Percentiles rank a stretch among this genome's conserved stretches.
Conservation (phyloP, 257 asterid species). For the Cruciata laevipes region DNA sequence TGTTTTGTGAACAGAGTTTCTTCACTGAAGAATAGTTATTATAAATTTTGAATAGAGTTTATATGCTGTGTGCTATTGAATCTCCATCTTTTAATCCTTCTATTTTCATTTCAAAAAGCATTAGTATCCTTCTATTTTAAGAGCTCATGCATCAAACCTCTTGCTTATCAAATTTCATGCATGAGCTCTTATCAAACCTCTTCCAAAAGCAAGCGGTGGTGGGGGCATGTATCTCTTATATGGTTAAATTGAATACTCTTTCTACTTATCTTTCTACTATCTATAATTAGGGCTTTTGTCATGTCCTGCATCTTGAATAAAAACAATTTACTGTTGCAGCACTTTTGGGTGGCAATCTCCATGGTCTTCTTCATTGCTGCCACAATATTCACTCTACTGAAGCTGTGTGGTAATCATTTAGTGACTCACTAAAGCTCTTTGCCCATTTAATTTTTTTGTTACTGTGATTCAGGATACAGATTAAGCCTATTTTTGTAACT, state of each 20-base stretch:
- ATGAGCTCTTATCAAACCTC: too few species aligned
- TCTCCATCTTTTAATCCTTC: too few species aligned
- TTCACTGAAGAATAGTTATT: too few species aligned
- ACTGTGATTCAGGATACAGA: constrained; percentile 1
- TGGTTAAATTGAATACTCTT: not conserved
- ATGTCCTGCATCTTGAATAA: constrained; percentile 8
- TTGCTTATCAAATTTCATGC: too few species aligned
- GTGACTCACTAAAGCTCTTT: not conserved
- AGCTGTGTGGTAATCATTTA: constrained; percentile 59
- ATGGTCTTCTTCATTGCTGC: constrained; percentile 99
- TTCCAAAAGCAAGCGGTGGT: too few species aligned
- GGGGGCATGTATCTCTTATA: too few species aligned
- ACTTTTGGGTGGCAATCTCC: constrained; percentile 95
- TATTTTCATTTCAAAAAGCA: too few species aligned
- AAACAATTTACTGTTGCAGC: constrained; percentile 48
- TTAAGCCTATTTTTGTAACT: not conserved
- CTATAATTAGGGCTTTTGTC: not conserved
- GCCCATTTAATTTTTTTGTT: not conserved
- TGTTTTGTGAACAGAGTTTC: not conserved
- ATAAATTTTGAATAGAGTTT: too few species aligned
- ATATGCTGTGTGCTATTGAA: too few species aligned
- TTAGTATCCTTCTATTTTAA: too few species aligned
- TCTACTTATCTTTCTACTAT: not conserved
- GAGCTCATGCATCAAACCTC: too few species aligned
- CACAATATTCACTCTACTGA: constrained; percentile 76